phyloP scores from a whole-genome alignment of 768 basidiomycete species.

The Sarcodon sp. region DNA sequence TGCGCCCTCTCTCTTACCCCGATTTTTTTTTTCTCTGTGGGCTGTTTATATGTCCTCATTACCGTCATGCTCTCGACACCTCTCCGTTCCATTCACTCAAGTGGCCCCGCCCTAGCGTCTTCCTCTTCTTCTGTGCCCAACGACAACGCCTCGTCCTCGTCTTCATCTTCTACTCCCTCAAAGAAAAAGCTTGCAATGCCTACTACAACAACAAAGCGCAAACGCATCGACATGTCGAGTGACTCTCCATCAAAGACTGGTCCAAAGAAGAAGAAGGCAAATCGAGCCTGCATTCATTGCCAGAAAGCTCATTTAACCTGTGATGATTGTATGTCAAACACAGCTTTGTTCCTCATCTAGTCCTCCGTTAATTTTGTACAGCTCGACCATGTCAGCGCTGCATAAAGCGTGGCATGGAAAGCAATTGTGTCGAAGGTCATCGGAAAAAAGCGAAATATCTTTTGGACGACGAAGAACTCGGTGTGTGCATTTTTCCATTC shows the following conservation, averaged over 20 bases:
- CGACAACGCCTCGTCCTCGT: slow-evolving; percentile 10
- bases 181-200: slow-evolving; percentile 23
- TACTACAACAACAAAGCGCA: slow-evolving; percentile 35
- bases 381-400: slow-evolving; percentile 96
- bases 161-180: slow-evolving; percentile 10
- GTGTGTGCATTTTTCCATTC: slow-evolving; percentile 26
- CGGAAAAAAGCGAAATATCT: slow-evolving; percentile 98
- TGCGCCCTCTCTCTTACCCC: too few species aligned
- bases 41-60: too few species aligned
- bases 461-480: slow-evolving; percentile 85
- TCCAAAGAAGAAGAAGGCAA: slow-evolving; percentile 92
- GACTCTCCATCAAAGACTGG: slow-evolving; percentile 33
- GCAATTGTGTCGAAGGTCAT: slow-evolving; percentile 85
- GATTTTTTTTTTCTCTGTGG: too few species aligned
- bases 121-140: slow-evolving; percentile 2
- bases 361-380: slow-evolving; percentile 18
- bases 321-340: slow-evolving; percentile 69
- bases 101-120: slow-evolving; percentile 15
- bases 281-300: slow-evolving; percentile 88
- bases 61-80: neutral
- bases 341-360: slow-evolving; percentile 8
- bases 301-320: slow-evolving; percentile 98
- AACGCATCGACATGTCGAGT: slow-evolving; percentile 44
- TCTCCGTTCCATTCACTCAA: neutral
- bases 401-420: slow-evolving; percentile 83